Evolutionary conservation across 169 alveolate species (phyloP), one percentile per base, ranked within the genome.

Genomic region (Babesia caballi): DNA sequence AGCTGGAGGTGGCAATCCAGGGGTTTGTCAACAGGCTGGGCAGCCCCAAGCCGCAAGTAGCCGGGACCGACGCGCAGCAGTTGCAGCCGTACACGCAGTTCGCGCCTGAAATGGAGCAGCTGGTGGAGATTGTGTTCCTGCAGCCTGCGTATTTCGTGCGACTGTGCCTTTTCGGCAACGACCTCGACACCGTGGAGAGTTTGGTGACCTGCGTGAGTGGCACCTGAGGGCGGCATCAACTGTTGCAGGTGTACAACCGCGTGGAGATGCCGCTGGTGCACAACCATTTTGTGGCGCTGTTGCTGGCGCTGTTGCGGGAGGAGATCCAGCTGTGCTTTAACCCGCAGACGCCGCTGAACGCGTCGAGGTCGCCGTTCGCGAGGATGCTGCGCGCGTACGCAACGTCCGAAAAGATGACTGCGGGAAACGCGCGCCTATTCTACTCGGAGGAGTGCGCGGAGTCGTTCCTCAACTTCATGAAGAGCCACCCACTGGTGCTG

Each of bases 91-190:
- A 50, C 47, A 83, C 54, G 42, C n/a, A n/a, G 21, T 35, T 51
- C 19, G n/a, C 35, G 28, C 27, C 63, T 0, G 35, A 83, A 28
- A 66, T 67, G 25, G 72, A 81, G 38, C 50, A 51, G 25, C n/a
- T 47, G 15, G 42, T 58, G 21, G 77, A 72, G 28, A 68, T 52
- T 0, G 50, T 77, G 7, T 77, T 77, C 52, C 33, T 77, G 33
- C 85, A 77, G 30, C 85, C 85, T 7, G 70, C 74, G 47, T 77
- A 77, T 42, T 67, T 77, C 40, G 81, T 77, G n/a, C 58, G 85
- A n/a, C 58, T 77, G 19, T 49, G 78, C 58, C 78, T 77, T 27
- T 77, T 77, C 67, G 70, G 77, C 2, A 19, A 52, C 19, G 81
- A 67, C 33, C 11, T 66, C 11, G 54, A 25, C 3, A 66, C 56